Base-by-base conservation (phyloP, 2,329 filamentous ascomycete species). In the Lachnellula subtilissima region DNA sequence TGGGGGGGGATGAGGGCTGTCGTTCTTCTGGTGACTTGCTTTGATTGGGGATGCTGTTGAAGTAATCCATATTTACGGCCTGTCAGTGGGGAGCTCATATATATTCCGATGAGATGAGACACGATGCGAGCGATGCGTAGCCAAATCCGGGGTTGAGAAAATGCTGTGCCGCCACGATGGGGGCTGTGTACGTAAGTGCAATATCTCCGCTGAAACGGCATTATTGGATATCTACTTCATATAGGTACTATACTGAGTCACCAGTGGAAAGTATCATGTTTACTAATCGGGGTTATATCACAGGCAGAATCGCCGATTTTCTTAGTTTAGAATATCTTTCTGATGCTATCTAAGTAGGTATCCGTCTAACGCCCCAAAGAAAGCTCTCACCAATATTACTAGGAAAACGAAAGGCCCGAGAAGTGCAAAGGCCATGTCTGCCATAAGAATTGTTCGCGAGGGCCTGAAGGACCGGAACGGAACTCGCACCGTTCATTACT, bases 1-100 rank as follows among this genome's bases (percentile, higher is more conserved):
- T 7, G 28, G 50, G 23, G 42, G 42, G 57, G 43, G 19, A 55
- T 47, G 48, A 50, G 14, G 12, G 14, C 6, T 12, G 46, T n/a
- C 23, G 50, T 4, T 45, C 25, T 7, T 59, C 55, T 7, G 56
- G 52, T 25, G 37, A 36, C 48, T 47, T 48, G 23, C 11, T 42
- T 53, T 48, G 35, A 46, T 17, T 9, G 4, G 28, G 28, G 28
- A 28, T 14, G 28, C 12, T 52, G 50, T 57, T 60, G 37, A 61
- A 61, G 51, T 60, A 60, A 50, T 62, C 62, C 62, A 61, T 63
- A n/a, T 25, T 55, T 45, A 8, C 12, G n/a, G 19, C n/a, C 42
- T 42, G 5, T 42, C 3, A 19, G 17, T 42, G 19, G 22, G 28
- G 28, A 32, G 9, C 9, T 28, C 28, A 9, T 28, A 28, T 9